Percentiles rank a stretch among this genome's conserved stretches.
Evolutionary conservation across 441 rosid genomes (phyloP).

Genomic region (Jatropha podagrica): DNA sequence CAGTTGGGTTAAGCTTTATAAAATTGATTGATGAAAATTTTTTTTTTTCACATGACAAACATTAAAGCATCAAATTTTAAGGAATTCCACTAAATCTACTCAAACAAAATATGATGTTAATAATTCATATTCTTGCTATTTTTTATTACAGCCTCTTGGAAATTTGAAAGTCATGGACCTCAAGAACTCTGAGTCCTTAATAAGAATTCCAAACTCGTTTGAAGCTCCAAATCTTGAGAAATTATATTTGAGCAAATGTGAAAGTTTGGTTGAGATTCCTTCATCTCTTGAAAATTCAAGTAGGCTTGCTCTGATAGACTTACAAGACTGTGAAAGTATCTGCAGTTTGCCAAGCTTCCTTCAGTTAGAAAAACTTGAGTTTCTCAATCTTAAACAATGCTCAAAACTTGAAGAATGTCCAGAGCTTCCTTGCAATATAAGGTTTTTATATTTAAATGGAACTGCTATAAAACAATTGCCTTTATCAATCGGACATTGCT

Average conservation of each 20-base stretch:
- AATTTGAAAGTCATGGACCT: not conserved
- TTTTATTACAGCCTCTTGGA: not conserved
- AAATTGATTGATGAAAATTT: too few species aligned
- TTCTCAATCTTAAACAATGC: not conserved
- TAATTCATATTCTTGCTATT: not conserved
- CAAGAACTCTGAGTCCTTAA: not conserved
- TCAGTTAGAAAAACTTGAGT: not conserved
- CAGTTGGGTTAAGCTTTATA: too few species aligned
- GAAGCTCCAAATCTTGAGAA: not conserved
- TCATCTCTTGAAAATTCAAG: not conserved
- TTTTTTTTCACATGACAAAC: too few species aligned
- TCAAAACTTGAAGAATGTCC: not conserved
- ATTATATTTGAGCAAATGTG: not conserved
- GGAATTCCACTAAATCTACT: too few species aligned
- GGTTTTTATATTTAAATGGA: not conserved
- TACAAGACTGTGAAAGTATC: not conserved
- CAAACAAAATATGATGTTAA: too few species aligned
- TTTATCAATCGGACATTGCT: not conserved
- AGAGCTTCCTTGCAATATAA: not conserved
- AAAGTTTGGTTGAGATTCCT: constrained; percentile 1
- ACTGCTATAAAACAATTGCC: not conserved
- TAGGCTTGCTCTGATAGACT: not conserved
- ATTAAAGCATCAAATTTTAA: too few species aligned
- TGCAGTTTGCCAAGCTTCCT: not conserved
- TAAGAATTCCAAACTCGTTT: not conserved